These are phyloP conservation scores for Quercus rubra DNA, from an alignment of 306 rosid species.

Conservation along the genomic window DNA sequence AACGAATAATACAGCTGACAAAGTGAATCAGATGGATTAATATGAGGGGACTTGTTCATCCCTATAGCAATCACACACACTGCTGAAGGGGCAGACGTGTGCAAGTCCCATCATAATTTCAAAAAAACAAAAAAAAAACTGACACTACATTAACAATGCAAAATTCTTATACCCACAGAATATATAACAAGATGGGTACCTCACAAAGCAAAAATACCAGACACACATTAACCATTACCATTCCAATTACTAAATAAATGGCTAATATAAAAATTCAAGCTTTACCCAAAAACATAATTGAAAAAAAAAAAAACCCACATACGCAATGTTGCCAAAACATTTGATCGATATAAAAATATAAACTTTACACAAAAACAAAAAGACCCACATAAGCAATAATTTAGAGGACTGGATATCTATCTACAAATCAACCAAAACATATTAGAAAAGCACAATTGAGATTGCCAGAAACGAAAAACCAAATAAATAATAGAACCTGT, in stretches of 20 bases:
- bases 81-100: constrained; percentile 4
- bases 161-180: no score
- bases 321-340: no score
- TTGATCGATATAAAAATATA: not conserved
- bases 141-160: no score
- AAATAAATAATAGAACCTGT: not conserved
- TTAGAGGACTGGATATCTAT: not conserved
- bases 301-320: no score
- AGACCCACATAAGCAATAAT: not conserved
- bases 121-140: no score
- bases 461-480: not conserved
- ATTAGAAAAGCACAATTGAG: not conserved
- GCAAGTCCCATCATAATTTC: not conserved
- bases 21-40: constrained; percentile 1
- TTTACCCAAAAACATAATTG: no score
- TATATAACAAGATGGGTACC: no score
- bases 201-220: no score
- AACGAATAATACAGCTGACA: not conserved
- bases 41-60: constrained; percentile 23
- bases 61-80: constrained; percentile 1
- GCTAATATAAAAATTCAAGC: no score
- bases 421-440: no score
- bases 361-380: not conserved
- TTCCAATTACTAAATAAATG: no score
- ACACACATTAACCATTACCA: no score